Base-by-base conservation (phyloP, 306 rosid species). In the Myrica gale region DNA sequence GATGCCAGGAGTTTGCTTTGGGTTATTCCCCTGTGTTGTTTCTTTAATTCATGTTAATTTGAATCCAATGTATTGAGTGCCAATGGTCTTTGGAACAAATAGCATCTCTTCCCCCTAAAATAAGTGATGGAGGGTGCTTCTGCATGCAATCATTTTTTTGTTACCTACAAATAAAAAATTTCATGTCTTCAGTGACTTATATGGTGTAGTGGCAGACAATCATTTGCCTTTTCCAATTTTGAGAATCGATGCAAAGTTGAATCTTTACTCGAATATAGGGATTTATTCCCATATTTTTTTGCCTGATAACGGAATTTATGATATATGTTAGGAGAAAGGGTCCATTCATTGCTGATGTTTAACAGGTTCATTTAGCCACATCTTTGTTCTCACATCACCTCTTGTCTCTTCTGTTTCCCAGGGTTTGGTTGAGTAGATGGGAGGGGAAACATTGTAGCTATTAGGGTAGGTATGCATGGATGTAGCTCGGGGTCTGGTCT, bases 381-480 rank as follows among this genome's bases (percentile, higher is more conserved):
- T 72, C 17, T 72, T 21, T 8, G 9, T 41, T 71, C 19, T 66
- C 21, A 53, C 46, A 26, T 60, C 4, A 46, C 60, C 43, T 79
- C 53, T 63, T 85, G 32, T 2, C 44, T 21, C 50, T 32, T 68
- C 47, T 74, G 76, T 69, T 79, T 44, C 37, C 76, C 53, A 72
- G 65, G 58, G 74, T 81, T 65, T 83, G 78, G 85, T 73, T 79
- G 61, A 63, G 19, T 79, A 84, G 84, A 88, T 92, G 97, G 97
- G 82, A 81, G 83, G 78, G 74, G 75, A 76, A 72, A 76, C 74
- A 82, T 76, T 72, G 81, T 75, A 71, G 85, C 68, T 75, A 69
- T 80, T 87, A 82, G 83, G 76, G 86, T 83, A 84, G 96, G 91
- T 87, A 92, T 92, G 99, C 92, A 89, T 88, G 97, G 94, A 92